Conservation (phyloP, 768 basidiomycete species). For the Obba rivulosa region DNA sequence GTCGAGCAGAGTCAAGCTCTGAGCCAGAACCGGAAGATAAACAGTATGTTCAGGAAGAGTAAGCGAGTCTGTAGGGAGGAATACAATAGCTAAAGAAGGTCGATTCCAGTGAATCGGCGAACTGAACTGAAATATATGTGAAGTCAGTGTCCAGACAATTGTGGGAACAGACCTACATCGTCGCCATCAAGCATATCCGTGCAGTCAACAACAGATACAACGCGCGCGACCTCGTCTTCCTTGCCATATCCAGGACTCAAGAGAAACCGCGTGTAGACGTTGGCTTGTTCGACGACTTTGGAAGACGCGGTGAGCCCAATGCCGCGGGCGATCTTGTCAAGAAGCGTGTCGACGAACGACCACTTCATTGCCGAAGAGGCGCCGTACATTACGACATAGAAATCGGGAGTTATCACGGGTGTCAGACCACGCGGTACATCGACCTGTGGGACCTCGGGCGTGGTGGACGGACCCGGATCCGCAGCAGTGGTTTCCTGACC, state of each 20-base stretch:
- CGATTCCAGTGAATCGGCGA: slow-evolving; percentile 30
- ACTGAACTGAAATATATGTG: slow-evolving; percentile 36
- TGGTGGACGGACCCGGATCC: slow-evolving; percentile 24
- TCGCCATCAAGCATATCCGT: slow-evolving; percentile 21
- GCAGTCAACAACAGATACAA: slow-evolving; percentile 36
- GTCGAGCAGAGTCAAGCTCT: slow-evolving; percentile 17
- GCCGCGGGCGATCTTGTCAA: slow-evolving; percentile 42
- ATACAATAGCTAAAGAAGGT: slow-evolving; percentile 65
- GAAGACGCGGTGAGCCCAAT: slow-evolving; percentile 24
- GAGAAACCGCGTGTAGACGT: slow-evolving; percentile 9
- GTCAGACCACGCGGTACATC: slow-evolving; percentile 15
- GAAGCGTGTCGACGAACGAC: slow-evolving; percentile 52
- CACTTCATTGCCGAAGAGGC: slow-evolving; percentile 52
- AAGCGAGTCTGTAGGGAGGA: slow-evolving; percentile 45
- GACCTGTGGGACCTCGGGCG: slow-evolving; percentile 30
- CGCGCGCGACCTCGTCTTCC: slow-evolving; percentile 14
- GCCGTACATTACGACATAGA: slow-evolving; percentile 69
- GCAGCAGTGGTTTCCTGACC: slow-evolving; percentile 24
- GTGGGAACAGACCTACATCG: slow-evolving; percentile 28
- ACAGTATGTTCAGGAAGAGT: slow-evolving; percentile 35
- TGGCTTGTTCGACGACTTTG: slow-evolving; percentile 9
- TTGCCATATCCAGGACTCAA: slow-evolving; percentile 10
- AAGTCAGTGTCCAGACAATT: slow-evolving; percentile 29
- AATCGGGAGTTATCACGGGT: slow-evolving; percentile 30
- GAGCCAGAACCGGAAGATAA: slow-evolving; percentile 55